phyloP scores from a whole-genome alignment of 257 asterid genomes.

The Thymus quinquecostatus region DNA sequence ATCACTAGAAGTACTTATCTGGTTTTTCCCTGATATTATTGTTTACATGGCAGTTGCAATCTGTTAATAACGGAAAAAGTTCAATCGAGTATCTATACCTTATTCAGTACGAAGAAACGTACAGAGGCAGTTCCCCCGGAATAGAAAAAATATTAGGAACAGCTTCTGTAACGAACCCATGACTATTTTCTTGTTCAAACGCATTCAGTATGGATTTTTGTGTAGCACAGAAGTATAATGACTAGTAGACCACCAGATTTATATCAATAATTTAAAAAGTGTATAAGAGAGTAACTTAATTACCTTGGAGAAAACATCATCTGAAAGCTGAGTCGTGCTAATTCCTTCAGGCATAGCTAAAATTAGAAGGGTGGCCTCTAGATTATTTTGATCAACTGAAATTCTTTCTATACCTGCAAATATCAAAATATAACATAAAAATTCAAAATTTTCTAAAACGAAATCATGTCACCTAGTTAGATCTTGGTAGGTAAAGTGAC shows the following conservation, averaged over 20 bases:
- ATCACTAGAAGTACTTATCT: too few relatives aligned
- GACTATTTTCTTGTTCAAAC: background rate
- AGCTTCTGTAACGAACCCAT: background rate
- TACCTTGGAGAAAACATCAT: conserved; percentile 60
- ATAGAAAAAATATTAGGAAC: background rate
- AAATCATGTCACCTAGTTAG: background rate
- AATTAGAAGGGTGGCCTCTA: conserved; percentile 43
- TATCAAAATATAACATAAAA: conserved; percentile 10
- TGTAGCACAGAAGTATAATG: background rate
- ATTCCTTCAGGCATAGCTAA: conserved; percentile 51
- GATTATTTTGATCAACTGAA: conserved; percentile 36
- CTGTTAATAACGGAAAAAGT: too few relatives aligned
- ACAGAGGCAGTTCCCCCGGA: background rate
- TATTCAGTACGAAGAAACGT: background rate
- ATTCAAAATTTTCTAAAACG: background rate
- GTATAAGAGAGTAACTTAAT: conserved; percentile 10
- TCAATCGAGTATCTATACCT: too few relatives aligned
- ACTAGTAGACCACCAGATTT: background rate
- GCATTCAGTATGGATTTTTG: background rate
- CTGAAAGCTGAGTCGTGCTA: conserved; percentile 45
- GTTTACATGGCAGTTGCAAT: too few relatives aligned
- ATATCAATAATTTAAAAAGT: background rate
- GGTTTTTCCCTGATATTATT: too few relatives aligned
- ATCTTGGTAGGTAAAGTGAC: conserved; percentile 18
- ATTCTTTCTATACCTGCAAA: conserved; percentile 49